Base-by-base conservation (phyloP, 768 basidiomycete species). In the Mycena galericulata region DNA sequence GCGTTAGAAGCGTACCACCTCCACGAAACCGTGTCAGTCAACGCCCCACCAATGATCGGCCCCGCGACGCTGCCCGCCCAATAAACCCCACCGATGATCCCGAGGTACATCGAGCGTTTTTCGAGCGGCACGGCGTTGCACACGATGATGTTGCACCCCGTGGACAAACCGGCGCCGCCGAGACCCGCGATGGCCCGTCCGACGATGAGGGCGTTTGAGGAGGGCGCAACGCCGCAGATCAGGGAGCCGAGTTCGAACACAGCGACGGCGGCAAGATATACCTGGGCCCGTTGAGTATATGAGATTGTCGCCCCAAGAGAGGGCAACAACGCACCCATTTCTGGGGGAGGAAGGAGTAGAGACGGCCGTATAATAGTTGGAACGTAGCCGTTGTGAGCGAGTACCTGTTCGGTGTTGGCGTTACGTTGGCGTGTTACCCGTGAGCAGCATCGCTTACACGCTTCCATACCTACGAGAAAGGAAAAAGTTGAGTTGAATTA, bases 291-390 rank as follows among this genome's bases (percentile, higher is more conserved):
- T 11, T 36, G 11, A 18, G 30, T 2, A 10, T 36, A 3, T 22
- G 34, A 22, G n/a, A 26, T 10, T 7, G 36, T 15, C 15, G 18
- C 17, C 20, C 14, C 3, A 29, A 18, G 22, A 40, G 14, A 4
- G 18, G 43, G 18, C 14, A 32, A 9, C 24, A 43, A 29, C 45
- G 14, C n/a, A 61, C 59, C 59, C 59, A 61, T 61, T 61, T 61
- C 6, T 38, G 24, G 6, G 59, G 27, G 5, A 61, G 59, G 59
- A 61, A 49, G 6, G 47, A 50, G 32, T 67, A 67, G 22, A 67
- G 47, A 3, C 65, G 65, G 14, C 65, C 65, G n/a, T 61, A 67
- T 6, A 59, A 24, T 15, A 59, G 58, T 29, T 67, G 65, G 38
- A 67, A 51, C 8, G 65, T 30, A 29, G 58, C 59, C 14, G 47